phyloP scores from a whole-genome alignment of 1,284 basidiomycete species.

The Austroboletus niveus region DNA sequence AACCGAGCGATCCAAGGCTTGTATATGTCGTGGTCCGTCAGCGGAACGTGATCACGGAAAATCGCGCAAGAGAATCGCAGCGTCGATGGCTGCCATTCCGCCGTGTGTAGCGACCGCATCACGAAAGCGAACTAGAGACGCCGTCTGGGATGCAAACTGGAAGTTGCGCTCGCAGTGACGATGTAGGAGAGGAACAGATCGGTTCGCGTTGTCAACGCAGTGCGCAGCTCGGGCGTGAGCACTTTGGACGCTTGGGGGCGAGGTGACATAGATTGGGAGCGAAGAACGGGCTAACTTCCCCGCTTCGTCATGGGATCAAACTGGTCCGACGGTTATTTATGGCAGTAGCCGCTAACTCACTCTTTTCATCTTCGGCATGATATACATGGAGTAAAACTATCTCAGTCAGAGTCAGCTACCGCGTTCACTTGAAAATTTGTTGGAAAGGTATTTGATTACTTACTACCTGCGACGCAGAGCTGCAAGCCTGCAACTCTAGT shows the following conservation, averaged over 20 bases:
- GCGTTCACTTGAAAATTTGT: too few relatives aligned
- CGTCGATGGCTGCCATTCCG: neutral
- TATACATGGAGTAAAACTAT: too few relatives aligned
- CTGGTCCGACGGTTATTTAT: too few relatives aligned
- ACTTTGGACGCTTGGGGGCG: neutral
- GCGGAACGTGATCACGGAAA: slow-evolving; percentile 9
- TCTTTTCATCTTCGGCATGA: too few relatives aligned
- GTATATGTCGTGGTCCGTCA: slow-evolving; percentile 16
- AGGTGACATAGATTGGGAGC: neutral
- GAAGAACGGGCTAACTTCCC: neutral
- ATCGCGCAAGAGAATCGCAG: slow-evolving; percentile 1
- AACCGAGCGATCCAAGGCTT: slow-evolving; percentile 16
- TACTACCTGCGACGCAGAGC: too few relatives aligned
- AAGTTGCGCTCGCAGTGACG: neutral
- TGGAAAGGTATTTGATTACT: too few relatives aligned
- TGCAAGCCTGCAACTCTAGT: too few relatives aligned
- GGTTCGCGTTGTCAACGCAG: neutral
- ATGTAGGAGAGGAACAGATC: slow-evolving; percentile 2
- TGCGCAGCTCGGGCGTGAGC: slow-evolving; percentile 7
- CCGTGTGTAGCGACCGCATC: slow-evolving; percentile 1
- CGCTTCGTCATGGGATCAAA: too few relatives aligned
- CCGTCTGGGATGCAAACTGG: slow-evolving; percentile 9
- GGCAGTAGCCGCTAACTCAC: too few relatives aligned
- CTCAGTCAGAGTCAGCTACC: too few relatives aligned
- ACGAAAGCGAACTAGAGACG: slow-evolving; percentile 2